Evolutionary conservation across 2,329 filamentous ascomycete species (phyloP).

Genomic region (Mariannaea elegans): DNA sequence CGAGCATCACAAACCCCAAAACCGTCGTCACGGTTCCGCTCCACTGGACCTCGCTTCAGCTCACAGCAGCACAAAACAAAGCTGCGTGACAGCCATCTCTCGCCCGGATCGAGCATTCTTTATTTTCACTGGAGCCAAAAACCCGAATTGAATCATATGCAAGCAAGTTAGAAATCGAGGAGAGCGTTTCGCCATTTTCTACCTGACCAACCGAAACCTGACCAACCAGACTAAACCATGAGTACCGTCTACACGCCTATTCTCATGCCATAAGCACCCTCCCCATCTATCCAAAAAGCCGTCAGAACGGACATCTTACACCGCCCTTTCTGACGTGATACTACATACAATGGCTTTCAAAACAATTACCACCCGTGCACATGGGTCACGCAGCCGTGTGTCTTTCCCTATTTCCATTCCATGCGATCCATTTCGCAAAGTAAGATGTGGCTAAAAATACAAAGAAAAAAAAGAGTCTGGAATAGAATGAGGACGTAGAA

Average conservation of each 20-base stretch:
- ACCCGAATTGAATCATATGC: neutral
- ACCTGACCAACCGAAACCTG: slow-evolving; percentile 4
- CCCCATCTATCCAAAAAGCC: slow-evolving; percentile 14
- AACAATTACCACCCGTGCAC: slow-evolving; percentile 9
- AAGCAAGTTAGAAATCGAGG: slow-evolving; percentile 16
- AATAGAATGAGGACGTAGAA: neutral
- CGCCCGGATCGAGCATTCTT: neutral
- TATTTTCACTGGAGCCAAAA: neutral
- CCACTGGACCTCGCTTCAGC: no score
- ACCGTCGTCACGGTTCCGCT: neutral
- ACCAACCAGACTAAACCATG: slow-evolving; percentile 6
- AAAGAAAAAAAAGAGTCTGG: slow-evolving; percentile 26
- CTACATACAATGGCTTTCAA: slow-evolving; percentile 35
- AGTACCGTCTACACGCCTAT: slow-evolving; percentile 17
- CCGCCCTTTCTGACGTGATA: slow-evolving; percentile 36
- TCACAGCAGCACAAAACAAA: neutral
- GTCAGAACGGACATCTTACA: slow-evolving; percentile 14
- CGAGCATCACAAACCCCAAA: no score
- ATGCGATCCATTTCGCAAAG: slow-evolving; percentile 15
- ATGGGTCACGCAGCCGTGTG: slow-evolving; percentile 6
- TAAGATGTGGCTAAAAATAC: slow-evolving; percentile 30
- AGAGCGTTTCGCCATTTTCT: slow-evolving; percentile 27
- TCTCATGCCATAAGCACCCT: slow-evolving; percentile 18
- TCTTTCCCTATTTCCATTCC: slow-evolving; percentile 12
- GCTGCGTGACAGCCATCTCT: neutral